Evolutionary conservation across 495 filamentous ascomycete species (phyloP), one percentile per base, ranked within the genome.

Genomic region (Bathelium albidoporum): DNA sequence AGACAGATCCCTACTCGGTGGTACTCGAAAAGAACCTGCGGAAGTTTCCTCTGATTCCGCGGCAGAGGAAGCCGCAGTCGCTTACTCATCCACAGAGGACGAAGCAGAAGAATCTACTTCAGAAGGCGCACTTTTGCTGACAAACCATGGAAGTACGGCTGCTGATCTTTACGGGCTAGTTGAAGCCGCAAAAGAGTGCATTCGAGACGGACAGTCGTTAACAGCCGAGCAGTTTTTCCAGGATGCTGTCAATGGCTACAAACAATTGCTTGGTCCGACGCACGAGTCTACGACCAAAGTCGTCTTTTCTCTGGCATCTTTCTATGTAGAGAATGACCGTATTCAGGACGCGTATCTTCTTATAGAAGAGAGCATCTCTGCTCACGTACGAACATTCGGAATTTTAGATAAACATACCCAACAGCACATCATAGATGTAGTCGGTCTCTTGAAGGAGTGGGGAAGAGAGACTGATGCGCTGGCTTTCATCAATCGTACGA

Each of bases 231-330:
- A 34, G 2, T 18, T 39, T n/a, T 41, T 34, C 26, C 29, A 39
- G 14, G 26, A 11, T 18, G 59, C 59, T 34, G 32, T 60, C 12
- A 41, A 60, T 9, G 59, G 59, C 12, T 28, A 60, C 26, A 18
- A 41, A 18, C 32, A 60, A 39, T 41, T 60, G 29, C 59, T 60
- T 20, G 29, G 32, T 26, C 29, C 59, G 16, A 60, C 59, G 59
- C 59, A 60, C 29, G 59, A 60, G 32, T 18, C n/a, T 34, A 60
- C 59, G 29, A 41, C 20, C 12, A 60, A 41, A 24, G 39, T 60
- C 22, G 59, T 41, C 12, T 60, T 10, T 41, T n/a, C n/a, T 16
- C 11, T 60, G 32, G 59, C 59, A 2, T 24, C 32, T 20, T 60
- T 32, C 32, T 60, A 34, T 28, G 32, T 26, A 9, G 59, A 60